A percentile compares a stretch with the other conserved stretches of the same genome.
phyloP scores from a whole-genome alignment of 495 filamentous ascomycete species.

The Thermochaetoides thermophila region DNA sequence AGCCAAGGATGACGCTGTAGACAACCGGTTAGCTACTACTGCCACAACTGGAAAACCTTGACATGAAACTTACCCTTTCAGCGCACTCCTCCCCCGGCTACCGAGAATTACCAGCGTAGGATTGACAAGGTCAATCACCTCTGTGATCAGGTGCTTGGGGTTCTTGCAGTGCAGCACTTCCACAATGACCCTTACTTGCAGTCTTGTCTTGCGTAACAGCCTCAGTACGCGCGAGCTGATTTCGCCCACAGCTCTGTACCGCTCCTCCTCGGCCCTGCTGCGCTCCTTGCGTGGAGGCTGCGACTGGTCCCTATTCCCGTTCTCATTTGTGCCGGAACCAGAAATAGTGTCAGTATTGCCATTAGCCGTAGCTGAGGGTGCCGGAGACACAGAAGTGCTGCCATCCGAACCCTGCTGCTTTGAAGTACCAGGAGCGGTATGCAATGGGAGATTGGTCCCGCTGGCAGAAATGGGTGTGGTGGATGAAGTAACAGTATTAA shows the following conservation, averaged over 20 bases:
- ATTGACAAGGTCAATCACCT: slow-evolving; percentile 79
- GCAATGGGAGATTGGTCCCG: slow-evolving; percentile 10
- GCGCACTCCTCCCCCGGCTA: slow-evolving; percentile 71
- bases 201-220: slow-evolving; percentile 70
- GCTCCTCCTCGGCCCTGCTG: slow-evolving; percentile 56
- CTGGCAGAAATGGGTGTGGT: slow-evolving; percentile 16
- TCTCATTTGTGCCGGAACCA: too few species aligned
- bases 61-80: slow-evolving; percentile 63
- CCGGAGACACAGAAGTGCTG: slow-evolving; percentile 21
- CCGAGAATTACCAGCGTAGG: slow-evolving; percentile 92
- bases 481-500: slow-evolving; percentile 26
- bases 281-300: too few species aligned
- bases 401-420: slow-evolving; percentile 4
- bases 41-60: background rate
- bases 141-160: slow-evolving; percentile 69
- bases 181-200: slow-evolving; percentile 82
- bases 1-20: slow-evolving; percentile 71
- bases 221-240: slow-evolving; percentile 70
- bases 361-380: slow-evolving; percentile 20
- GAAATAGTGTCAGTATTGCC: too few species aligned
- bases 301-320: too few species aligned
- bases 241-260: slow-evolving; percentile 56
- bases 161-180: slow-evolving; percentile 98
- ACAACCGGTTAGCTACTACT: background rate
- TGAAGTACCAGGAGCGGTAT: slow-evolving; percentile 6